phyloP scores from a whole-genome alignment of 257 asterid genomes.

The Solanum peruvianum region DNA sequence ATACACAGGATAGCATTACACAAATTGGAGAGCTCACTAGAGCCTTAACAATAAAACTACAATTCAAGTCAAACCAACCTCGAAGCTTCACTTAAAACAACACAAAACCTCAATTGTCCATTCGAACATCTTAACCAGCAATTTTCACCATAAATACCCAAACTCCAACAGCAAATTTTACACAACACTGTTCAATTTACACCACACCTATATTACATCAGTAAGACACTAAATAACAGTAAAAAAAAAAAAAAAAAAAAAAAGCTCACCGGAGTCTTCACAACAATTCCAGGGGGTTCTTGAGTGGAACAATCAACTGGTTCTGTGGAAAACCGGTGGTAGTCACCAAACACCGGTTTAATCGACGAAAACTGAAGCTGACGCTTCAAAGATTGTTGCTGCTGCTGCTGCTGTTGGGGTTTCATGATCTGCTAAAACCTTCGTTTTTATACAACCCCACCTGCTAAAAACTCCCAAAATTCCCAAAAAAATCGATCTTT shows the following conservation, averaged over 20 bases:
- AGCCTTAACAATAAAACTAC: not conserved
- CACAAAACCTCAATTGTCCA: not conserved
- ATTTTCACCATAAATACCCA: not conserved
- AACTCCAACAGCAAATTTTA: not conserved
- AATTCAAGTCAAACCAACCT: not conserved
- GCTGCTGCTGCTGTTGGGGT: conserved; percentile 22
- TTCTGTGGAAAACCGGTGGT: conserved; percentile 55
- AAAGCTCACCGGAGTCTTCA: conserved; percentile 53
- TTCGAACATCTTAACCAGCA: not conserved
- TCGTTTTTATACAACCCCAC: not conserved
- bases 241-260: not conserved
- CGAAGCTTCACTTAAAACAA: conserved; percentile 4
- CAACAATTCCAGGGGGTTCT: conserved; percentile 47
- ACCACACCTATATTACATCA: not conserved
- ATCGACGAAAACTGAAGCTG: conserved; percentile 54
- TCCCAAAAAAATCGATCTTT: conserved; percentile 1
- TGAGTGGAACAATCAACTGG: conserved; percentile 21
- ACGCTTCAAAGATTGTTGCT: conserved; percentile 26
- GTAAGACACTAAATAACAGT: not conserved
- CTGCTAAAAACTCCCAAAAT: conserved; percentile 1
- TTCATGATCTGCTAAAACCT: conserved; percentile 27
- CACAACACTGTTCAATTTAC: not conserved
- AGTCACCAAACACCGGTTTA: conserved; percentile 69
- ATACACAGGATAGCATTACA: not conserved
- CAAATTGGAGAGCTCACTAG: not conserved